Base-by-base conservation (phyloP, 192 early-diverging fungal genomes). In the Backusella parvicylindrica region DNA sequence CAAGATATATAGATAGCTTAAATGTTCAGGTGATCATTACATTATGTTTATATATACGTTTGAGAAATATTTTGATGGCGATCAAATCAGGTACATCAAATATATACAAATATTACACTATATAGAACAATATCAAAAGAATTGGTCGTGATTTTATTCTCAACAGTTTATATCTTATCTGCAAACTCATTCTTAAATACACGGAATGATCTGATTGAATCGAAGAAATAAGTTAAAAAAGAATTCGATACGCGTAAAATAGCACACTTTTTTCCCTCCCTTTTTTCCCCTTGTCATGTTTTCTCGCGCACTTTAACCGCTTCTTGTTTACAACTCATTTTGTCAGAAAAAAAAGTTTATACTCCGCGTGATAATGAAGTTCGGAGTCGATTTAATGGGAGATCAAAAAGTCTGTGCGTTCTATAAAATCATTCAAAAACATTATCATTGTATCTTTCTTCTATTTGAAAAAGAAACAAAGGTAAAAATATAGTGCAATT, bases 61-160 rank as follows among this genome's bases (percentile, higher is more conserved):
- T 60, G 12, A 28, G 9, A 56, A 60, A 60, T 56, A 56, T 28
- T 13, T 43, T 28, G 11, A 60, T 60, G 53, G 26, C 53, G 53
- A 60, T 60, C 53, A 60, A 60, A 60, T 60, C 53, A 60, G 53
- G 53, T 60, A 60, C 53, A 60, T 60, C 53, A 60, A n/a, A n/a
- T n/a, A n/a, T n/a, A 60, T 60, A 26, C 9, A 53, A 6, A 53
- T 21, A 50, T 21, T 47, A n/a, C 43, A 47, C 18, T 47, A 47
- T n/a, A 47, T 47, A 47, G 16, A 47, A n/a, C 18, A 47, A 56
- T 28, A 56, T 23, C 50, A 56, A 56, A 26, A 9, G 21, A 60
- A 60, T 60, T 60, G 11, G 26, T 60, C 53, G 53, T 60, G 23
- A 60, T 60, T 60, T 60, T 60, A 60, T 60, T 60, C 53, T 60